Evolutionary conservation across 768 basidiomycete genomes (phyloP).

Genomic region (Naganishia kalamii): DNA sequence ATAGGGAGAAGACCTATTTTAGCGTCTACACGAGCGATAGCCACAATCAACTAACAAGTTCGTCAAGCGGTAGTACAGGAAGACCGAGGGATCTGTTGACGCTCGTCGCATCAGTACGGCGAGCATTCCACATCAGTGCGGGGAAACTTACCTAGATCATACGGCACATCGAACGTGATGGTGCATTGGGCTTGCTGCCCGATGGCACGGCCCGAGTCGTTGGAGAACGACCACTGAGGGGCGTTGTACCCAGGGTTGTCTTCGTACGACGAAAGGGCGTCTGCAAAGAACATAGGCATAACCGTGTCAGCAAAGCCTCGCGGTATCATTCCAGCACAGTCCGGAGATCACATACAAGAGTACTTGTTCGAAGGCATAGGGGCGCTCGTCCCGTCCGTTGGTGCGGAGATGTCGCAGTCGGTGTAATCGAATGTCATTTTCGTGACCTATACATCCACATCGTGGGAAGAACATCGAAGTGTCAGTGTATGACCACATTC

Average conservation of each 20-base stretch:
- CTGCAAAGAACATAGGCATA: conserved; percentile 27
- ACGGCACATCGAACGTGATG: conserved; percentile 75
- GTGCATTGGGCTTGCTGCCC: conserved; percentile 59
- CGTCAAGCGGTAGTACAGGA: conserved; percentile 80
- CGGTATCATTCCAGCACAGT: neutral
- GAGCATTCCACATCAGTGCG: neutral
- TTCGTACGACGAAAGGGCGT: conserved; percentile 49
- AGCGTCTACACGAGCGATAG: neutral
- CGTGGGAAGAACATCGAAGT: neutral
- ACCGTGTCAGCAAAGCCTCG: neutral
- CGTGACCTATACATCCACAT: conserved; percentile 59
- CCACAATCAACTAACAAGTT: conserved; percentile 39
- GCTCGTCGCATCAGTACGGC: neutral
- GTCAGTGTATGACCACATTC: neutral
- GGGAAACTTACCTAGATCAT: conserved; percentile 53
- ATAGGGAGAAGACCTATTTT: conserved; percentile 42
- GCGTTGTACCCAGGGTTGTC: conserved; percentile 47
- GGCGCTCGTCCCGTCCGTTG: conserved; percentile 52
- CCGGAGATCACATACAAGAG: conserved; percentile 34
- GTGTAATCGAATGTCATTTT: conserved; percentile 96
- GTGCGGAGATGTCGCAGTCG: conserved; percentile 65
- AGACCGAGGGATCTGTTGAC: conserved; percentile 56
- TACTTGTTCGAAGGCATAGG: conserved; percentile 53
- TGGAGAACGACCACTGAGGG: conserved; percentile 67
- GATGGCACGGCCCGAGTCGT: conserved; percentile 52